These are phyloP conservation scores for Pugionium cornutum DNA, from an alignment of 345 rosid species.

Conservation along the genomic window DNA sequence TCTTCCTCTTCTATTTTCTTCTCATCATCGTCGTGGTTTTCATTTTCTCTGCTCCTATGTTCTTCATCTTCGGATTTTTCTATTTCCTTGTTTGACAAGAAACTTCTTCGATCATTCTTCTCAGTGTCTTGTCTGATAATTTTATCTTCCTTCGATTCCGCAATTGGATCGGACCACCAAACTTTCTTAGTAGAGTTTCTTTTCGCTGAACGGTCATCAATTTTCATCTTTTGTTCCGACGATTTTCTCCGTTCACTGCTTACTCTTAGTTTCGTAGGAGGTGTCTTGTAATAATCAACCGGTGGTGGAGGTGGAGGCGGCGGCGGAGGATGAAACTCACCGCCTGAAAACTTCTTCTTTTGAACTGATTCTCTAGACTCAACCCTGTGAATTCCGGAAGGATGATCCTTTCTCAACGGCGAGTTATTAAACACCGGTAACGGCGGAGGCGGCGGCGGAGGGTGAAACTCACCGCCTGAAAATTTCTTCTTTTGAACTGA, in stretches of 20 bases:
- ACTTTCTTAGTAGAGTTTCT: conserved; percentile 41
- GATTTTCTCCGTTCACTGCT: conserved; percentile 34
- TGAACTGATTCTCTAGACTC: conserved; percentile 32
- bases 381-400: conserved; percentile 19
- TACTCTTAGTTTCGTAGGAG: conserved; percentile 38
- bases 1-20: conserved; percentile 31
- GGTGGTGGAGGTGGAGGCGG: conserved; percentile 76
- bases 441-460: conserved; percentile 69
- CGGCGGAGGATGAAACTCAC: conserved; percentile 54
- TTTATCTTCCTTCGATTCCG: conserved; percentile 29
- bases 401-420: conserved; percentile 30
- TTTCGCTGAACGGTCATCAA: conserved; percentile 24
- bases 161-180: conserved; percentile 41
- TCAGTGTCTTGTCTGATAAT: conserved; percentile 26
- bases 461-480: conserved; percentile 26
- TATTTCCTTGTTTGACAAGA: conserved; percentile 35
- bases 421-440: conserved; percentile 42
- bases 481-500: conserved; percentile 28
- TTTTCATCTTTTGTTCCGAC: conserved; percentile 30
- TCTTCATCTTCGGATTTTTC: conserved; percentile 42
- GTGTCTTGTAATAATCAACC: conserved; percentile 37
- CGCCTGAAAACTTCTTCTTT: conserved; percentile 14
- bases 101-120: conserved; percentile 30
- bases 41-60: conserved; percentile 15
- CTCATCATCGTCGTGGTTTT: conserved; percentile 14